phyloP scores from a whole-genome alignment of 345 rosid species.

The Corymbia maculata region DNA sequence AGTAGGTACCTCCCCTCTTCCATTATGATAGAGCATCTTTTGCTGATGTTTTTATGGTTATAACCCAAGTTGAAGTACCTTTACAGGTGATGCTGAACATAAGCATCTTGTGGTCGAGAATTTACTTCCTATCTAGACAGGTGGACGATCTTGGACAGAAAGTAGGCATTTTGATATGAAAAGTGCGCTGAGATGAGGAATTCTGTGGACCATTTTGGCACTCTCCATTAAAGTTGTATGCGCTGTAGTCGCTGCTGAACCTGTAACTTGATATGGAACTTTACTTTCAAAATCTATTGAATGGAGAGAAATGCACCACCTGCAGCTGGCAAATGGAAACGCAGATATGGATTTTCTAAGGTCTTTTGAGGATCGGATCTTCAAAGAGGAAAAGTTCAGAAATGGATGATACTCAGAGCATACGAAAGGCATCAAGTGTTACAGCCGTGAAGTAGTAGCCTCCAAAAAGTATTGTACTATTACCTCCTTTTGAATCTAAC shows the following conservation, averaged over 20 bases:
- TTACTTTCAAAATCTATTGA: background rate
- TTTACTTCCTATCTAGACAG: background rate
- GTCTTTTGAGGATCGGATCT: background rate
- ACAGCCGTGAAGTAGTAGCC: slow-evolving; percentile 4
- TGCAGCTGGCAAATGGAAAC: slow-evolving; percentile 4
- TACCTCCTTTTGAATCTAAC: background rate
- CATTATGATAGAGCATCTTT: background rate
- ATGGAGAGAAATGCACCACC: background rate
- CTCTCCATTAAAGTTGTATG: background rate
- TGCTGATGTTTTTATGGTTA: background rate
- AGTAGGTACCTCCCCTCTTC: background rate
- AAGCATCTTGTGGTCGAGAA: background rate
- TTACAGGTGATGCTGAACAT: background rate
- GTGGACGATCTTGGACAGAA: background rate
- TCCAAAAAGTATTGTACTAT: background rate
- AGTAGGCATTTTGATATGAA: background rate
- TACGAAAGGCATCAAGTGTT: background rate
- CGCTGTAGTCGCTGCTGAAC: background rate
- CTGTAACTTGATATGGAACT: background rate
- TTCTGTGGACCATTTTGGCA: background rate
- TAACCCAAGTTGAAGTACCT: background rate
- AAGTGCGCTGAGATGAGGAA: background rate
- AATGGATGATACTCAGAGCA: background rate
- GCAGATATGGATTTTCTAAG: slow-evolving; percentile 1
- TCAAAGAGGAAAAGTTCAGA: slow-evolving; percentile 11